These are phyloP conservation scores for Suhomyces choctaworum DNA, from an alignment of 1,139 yeast genomes.

Conservation along the genomic window DNA sequence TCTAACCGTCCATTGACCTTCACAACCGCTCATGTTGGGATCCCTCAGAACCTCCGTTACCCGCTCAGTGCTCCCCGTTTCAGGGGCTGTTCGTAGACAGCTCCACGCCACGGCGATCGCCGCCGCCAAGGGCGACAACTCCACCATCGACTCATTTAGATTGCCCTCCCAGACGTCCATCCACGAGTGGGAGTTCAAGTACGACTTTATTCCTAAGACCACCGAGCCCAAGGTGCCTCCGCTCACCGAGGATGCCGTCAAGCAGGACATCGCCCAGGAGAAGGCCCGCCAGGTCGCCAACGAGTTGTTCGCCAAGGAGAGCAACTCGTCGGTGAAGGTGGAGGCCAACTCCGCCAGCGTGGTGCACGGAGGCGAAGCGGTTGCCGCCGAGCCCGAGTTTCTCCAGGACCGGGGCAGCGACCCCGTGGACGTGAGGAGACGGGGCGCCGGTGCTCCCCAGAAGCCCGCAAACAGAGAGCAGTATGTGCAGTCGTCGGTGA, in stretches of 20 bases:
- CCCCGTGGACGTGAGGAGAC: constrained; percentile 19
- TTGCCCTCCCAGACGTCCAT: constrained; percentile 51
- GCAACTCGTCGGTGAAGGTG: constrained; percentile 41
- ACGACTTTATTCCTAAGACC: constrained; percentile 48
- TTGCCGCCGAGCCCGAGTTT: constrained; percentile 40
- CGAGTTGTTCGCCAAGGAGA: constrained; percentile 40
- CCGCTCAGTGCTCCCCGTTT: too few relatives aligned
- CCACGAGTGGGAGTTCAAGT: constrained; percentile 53
- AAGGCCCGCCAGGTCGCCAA: constrained; percentile 44
- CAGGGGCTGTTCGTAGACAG: too few relatives aligned
- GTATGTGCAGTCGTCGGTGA: constrained; percentile 44
- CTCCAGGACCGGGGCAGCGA: constrained; percentile 35
- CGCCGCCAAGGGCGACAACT: constrained; percentile 44
- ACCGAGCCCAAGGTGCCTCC: constrained; percentile 54
- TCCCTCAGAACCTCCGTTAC: too few relatives aligned
- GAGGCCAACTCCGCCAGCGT: constrained; percentile 47
- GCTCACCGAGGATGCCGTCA: constrained; percentile 50
- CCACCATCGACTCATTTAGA: constrained; percentile 46
- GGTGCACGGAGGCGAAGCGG: constrained; percentile 47
- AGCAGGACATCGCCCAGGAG: constrained; percentile 48
- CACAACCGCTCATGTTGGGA: too few relatives aligned
- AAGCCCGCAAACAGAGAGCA: constrained; percentile 45
- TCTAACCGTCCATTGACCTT: neutral
- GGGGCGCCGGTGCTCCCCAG: constrained; percentile 13
- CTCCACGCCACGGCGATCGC: constrained; percentile 4